Conservation (phyloP, 306 rosid species). For the Inga oerstediana region DNA sequence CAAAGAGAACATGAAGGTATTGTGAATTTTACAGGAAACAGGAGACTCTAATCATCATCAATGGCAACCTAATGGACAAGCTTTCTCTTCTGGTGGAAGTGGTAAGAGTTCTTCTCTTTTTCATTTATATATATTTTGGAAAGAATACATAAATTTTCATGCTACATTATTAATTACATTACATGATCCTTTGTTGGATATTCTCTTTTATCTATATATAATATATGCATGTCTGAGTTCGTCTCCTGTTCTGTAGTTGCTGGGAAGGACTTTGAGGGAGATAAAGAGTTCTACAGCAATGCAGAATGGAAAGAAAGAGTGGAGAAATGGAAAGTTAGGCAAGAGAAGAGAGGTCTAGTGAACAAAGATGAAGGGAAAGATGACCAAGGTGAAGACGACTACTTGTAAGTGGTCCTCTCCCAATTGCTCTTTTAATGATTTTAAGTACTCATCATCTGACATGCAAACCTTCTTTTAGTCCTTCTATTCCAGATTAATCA, state of each 20-base stretch:
- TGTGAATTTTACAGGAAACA: slow-evolving; percentile 63
- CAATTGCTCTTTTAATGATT: neutral
- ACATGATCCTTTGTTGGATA: slow-evolving; percentile 3
- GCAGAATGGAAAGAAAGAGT: slow-evolving; percentile 96
- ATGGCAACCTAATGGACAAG: slow-evolving; percentile 59
- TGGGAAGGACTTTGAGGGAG: slow-evolving; percentile 91
- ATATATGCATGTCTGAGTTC: slow-evolving; percentile 14
- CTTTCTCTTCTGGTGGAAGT: slow-evolving; percentile 85
- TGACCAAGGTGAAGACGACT: slow-evolving; percentile 77
- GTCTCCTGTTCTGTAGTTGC: slow-evolving; percentile 45
- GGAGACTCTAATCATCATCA: slow-evolving; percentile 56
- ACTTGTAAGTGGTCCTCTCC: slow-evolving; percentile 57
- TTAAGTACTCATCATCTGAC: neutral
- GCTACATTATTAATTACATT: slow-evolving; percentile 23
- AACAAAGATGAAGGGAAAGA: slow-evolving; percentile 72
- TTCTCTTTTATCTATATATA: slow-evolving; percentile 15
- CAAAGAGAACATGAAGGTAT: neutral
- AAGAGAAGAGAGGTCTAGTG: slow-evolving; percentile 82
- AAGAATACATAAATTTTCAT: neutral
- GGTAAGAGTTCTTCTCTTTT: slow-evolving; percentile 40
- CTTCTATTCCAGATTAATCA: slow-evolving; percentile 14
- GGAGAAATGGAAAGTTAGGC: slow-evolving; percentile 98
- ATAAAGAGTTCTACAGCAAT: slow-evolving; percentile 64
- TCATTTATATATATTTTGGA: neutral
- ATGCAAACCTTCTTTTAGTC: neutral